Percentiles rank a stretch among this genome's conserved stretches.
phyloP scores from a whole-genome alignment of 2,329 filamentous ascomycete genomes.

The Didymella glomerata region DNA sequence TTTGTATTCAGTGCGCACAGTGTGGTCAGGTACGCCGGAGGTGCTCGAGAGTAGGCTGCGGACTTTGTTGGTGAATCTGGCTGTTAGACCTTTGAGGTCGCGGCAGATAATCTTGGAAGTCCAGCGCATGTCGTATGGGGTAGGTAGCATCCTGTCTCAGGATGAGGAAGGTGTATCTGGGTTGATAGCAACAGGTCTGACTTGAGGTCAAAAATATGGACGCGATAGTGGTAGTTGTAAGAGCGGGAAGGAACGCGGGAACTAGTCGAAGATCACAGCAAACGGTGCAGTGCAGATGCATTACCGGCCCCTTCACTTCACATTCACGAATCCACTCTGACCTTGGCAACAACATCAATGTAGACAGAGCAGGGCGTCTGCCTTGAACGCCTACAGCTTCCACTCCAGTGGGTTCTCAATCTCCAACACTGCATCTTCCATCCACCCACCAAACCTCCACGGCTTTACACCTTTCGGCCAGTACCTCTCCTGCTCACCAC shows the following conservation, averaged over 20 bases:
- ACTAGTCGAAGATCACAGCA: neutral
- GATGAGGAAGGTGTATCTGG: neutral
- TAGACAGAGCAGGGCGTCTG: too few species aligned
- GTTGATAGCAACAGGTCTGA: neutral
- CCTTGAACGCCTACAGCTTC: slow-evolving; percentile 24
- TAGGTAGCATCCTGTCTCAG: slow-evolving; percentile 4
- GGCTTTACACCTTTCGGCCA: slow-evolving; percentile 33
- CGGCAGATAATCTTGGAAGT: slow-evolving; percentile 29
- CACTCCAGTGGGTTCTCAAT: slow-evolving; percentile 37
- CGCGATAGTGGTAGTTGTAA: neutral
- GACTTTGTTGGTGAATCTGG: slow-evolving; percentile 8
- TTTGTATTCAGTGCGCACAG: neutral
- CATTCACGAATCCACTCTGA: neutral
- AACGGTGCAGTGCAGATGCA: neutral
- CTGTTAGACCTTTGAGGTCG: slow-evolving; percentile 28
- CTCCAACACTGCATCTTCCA: slow-evolving; percentile 38
- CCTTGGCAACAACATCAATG: neutral
- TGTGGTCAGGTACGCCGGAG: neutral
- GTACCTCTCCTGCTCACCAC: slow-evolving; percentile 23
- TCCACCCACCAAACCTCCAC: slow-evolving; percentile 42
- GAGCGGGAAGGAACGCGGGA: neutral
- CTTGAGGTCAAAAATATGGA: neutral
- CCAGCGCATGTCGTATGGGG: slow-evolving; percentile 19
- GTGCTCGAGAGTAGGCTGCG: neutral
- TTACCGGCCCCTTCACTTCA: neutral